Evolutionary conservation across 1,139 yeast genomes (phyloP).

Genomic region (Yarrowia galli): DNA sequence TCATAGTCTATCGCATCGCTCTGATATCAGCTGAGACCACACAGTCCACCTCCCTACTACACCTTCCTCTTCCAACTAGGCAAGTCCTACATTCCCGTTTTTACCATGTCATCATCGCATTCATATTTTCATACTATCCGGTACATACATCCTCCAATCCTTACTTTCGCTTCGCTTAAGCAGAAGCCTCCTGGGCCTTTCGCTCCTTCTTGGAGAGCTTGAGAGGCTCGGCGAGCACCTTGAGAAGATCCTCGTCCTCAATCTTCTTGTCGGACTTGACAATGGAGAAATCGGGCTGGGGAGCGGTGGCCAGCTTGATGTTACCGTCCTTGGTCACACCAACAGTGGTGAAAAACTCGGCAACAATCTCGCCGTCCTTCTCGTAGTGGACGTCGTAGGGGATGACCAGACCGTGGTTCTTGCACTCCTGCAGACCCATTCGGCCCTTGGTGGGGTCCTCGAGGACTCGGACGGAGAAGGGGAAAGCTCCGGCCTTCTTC

Average conservation of each 20-base stretch:
- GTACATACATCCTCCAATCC: background rate
- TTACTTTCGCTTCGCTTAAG: conserved; percentile 38
- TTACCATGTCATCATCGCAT: conserved; percentile 16
- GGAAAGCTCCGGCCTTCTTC: conserved; percentile 73
- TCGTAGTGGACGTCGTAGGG: conserved; percentile 76
- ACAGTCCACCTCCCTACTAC: background rate
- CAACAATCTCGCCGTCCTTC: conserved; percentile 71
- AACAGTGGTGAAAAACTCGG: conserved; percentile 78
- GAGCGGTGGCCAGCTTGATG: conserved; percentile 69
- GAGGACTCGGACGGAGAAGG: conserved; percentile 70
- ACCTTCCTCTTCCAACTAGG: background rate
- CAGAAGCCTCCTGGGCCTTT: conserved; percentile 54
- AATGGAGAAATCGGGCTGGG: conserved; percentile 57
- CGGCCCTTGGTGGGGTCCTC: conserved; percentile 76
- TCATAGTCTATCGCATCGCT: too few species aligned
- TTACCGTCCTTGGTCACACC: conserved; percentile 78
- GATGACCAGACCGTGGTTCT: conserved; percentile 70
- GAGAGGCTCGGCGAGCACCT: conserved; percentile 64
- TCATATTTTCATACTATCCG: conserved; percentile 12
- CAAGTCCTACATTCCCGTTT: background rate
- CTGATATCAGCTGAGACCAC: too few species aligned
- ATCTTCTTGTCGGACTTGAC: conserved; percentile 67
- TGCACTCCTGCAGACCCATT: conserved; percentile 78
- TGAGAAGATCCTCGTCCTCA: conserved; percentile 60
- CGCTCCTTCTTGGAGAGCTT: conserved; percentile 54